Evolutionary conservation across 2,329 filamentous ascomycete genomes (phyloP).

Genomic region (Colletotrichum camelliae): DNA sequence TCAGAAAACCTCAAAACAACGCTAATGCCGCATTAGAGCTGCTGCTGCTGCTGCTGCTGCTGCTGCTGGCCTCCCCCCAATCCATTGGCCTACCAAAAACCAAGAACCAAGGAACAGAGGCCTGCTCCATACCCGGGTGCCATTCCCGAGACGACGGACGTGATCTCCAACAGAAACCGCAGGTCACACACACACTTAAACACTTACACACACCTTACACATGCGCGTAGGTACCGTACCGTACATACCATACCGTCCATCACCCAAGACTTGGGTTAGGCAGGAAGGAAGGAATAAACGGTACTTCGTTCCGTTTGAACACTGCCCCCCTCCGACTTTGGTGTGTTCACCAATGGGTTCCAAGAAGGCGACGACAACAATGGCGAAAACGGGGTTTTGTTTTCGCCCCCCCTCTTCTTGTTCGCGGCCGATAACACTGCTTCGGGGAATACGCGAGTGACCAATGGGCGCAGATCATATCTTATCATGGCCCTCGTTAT

Average conservation of each 20-base stretch:
- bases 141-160: neutral
- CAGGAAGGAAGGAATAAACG: neutral
- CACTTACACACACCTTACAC: neutral
- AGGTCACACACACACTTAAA: neutral
- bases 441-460: neutral
- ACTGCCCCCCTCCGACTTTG: neutral
- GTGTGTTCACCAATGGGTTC: neutral
- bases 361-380: neutral
- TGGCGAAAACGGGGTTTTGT: neutral
- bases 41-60: neutral
- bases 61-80: neutral
- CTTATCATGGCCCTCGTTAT: neutral
- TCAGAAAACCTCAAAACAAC: neutral
- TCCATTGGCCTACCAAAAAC: neutral
- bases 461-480: neutral
- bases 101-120: neutral
- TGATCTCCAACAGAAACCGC: neutral
- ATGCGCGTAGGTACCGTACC: neutral
- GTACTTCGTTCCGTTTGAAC: neutral
- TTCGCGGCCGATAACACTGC: neutral
- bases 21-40: neutral
- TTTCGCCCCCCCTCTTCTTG: neutral
- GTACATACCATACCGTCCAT: neutral
- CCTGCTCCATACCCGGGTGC: neutral
- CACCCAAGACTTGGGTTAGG: neutral